phyloP scores from a whole-genome alignment of 2,329 filamentous ascomycete genomes.

The Bipolaris bicolor region DNA sequence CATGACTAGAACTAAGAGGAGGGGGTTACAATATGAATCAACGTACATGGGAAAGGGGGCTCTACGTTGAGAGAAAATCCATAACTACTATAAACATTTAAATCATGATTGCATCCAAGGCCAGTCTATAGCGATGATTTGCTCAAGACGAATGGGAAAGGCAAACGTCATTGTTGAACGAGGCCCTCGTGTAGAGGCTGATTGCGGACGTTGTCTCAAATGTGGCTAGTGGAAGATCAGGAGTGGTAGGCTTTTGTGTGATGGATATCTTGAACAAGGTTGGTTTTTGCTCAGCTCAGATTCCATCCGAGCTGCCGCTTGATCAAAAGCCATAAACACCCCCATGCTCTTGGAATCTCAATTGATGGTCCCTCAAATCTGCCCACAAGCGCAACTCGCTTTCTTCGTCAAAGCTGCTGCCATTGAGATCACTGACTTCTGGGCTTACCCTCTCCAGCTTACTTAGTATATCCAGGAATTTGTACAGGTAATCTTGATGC shows the following conservation, averaged over 20 bases:
- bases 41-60: not conserved
- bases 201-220: too few species aligned
- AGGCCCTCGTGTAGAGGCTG: not conserved
- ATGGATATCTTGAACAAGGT: not conserved
- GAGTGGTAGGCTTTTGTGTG: not conserved
- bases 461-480: conserved; percentile 76
- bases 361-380: conserved; percentile 77
- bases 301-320: not conserved
- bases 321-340: conserved; percentile 56
- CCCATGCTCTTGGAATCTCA: conserved; percentile 71
- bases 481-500: conserved; percentile 73
- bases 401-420: conserved; percentile 66
- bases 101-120: not conserved
- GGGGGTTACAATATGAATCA: not conserved
- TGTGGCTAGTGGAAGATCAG: not conserved
- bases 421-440: conserved; percentile 38
- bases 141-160: not conserved
- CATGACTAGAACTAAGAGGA: not conserved
- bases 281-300: not conserved
- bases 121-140: not conserved
- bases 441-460: conserved; percentile 71
- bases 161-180: not conserved
- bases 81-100: not conserved
- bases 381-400: conserved; percentile 79
- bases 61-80: not conserved